Evolutionary conservation across 2,329 filamentous ascomycete genomes (phyloP), one percentile per base, ranked within the genome.

Genomic region (Cladosporium cucumerinum): DNA sequence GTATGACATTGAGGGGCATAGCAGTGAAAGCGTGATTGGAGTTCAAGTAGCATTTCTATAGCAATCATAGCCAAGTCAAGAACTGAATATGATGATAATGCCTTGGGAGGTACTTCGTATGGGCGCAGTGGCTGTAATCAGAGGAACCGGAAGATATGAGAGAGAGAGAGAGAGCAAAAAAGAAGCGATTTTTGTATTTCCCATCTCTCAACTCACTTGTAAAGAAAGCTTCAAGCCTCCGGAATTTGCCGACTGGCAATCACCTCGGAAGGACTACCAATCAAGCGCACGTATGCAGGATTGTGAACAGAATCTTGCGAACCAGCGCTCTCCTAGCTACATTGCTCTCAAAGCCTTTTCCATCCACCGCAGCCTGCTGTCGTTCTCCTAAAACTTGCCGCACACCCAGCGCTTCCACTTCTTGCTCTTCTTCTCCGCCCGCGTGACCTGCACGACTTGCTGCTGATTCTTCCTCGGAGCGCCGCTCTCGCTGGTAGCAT

Each of bases 381-480:
- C 18, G 3, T 32, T 2, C 7, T 14, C 39, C 59, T 55, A 62
- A 30, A 62, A 62, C 60, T 46, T 62, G 23, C 60, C 60, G 14
- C 48, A 28, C 23, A 62, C 23, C 60, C 60, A 62, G 12, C 34
- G 23, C 49, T 46, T 62, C 49, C 32, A 55, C 60, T 62, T 62
- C 60, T 32, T 30, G 6, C 49, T 46, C 49, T 62, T 62, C 60
- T 62, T 46, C 49, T 55, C 48, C 60, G 25, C n/a, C 7, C 46
- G 21, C 26, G 28, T 32, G 23, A 55, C 34, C 6, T 54, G 49
- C 23, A 54, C n/a, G n/a, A 52, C 60, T 18, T 43, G 32, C 2
- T n/a, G 18, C 34, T 30, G 32, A 1, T 18, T 11, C 34, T 62
- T 62, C 60, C 18, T 26, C 6, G 49, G 21, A 26, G 49, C 48